Evolutionary conservation across 257 asterid genomes (phyloP).

Genomic region (Parsonsia alboflavescens): DNA sequence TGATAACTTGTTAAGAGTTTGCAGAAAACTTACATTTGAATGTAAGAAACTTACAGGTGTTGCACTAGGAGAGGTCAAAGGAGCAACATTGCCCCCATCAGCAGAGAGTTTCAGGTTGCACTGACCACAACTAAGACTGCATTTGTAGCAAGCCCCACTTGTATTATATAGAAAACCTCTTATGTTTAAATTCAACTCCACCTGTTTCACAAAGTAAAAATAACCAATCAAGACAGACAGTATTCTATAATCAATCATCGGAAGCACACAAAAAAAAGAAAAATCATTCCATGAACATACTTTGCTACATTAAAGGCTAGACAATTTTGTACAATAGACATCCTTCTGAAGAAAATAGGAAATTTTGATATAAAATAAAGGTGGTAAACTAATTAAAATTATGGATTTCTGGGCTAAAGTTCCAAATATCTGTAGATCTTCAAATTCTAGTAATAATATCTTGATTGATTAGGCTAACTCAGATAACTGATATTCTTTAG

Average conservation of each 20-base stretch:
- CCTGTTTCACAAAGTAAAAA: constrained; percentile 43
- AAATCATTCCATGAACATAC: background rate
- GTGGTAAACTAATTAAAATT: background rate
- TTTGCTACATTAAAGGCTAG: background rate
- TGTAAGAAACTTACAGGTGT: constrained; percentile 44
- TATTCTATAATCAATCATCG: background rate
- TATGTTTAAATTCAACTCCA: constrained; percentile 36
- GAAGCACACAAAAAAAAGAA: background rate
- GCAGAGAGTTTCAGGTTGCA: constrained; percentile 46
- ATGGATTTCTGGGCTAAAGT: background rate
- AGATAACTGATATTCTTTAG: background rate
- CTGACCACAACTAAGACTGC: constrained; percentile 40
- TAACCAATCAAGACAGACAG: constrained; percentile 4
- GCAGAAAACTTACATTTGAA: background rate
- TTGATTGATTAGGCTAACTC: constrained; percentile 2
- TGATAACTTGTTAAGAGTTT: background rate
- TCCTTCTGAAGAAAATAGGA: no score
- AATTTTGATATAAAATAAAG: background rate
- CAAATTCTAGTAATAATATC: background rate
- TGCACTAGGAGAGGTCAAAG: constrained; percentile 61
- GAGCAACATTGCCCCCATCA: constrained; percentile 47
- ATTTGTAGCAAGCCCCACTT: constrained; percentile 51
- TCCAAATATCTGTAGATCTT: background rate
- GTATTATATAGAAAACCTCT: constrained; percentile 50
- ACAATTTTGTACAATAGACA: background rate